Conservation (phyloP, 495 filamentous ascomycete species). For the Talaromyces trachyspermus region DNA sequence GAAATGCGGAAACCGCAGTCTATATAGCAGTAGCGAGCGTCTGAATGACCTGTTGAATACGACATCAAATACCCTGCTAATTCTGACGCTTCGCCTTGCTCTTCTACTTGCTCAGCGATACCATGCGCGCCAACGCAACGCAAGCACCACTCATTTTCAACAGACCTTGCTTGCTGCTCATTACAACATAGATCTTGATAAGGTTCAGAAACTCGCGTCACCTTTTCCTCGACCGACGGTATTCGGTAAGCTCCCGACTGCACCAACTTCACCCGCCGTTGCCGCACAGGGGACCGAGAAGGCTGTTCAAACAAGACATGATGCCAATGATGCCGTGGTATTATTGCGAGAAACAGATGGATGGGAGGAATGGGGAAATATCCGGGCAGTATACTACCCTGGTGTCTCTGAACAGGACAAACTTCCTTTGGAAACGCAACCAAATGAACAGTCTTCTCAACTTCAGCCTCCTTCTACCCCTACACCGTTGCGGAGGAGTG, state of each 20-base stretch:
- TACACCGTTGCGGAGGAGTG: conserved; percentile 42
- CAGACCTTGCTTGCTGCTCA: conserved; percentile 70
- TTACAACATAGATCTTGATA: conserved; percentile 91
- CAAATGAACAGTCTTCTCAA: conserved; percentile 14
- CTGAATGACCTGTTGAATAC: conserved; percentile 82
- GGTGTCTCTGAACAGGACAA: conserved; percentile 25
- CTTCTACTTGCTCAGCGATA: conserved; percentile 87
- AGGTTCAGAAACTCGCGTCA: conserved; percentile 70
- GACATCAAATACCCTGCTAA: conserved; percentile 69
- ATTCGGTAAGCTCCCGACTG: conserved; percentile 26
- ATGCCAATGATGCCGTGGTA: conserved; percentile 71
- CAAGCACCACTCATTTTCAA: conserved; percentile 53
- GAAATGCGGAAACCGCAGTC: conserved; percentile 93
- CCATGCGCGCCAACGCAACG: conserved; percentile 68
- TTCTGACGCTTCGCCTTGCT: conserved; percentile 64
- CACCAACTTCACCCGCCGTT: conserved; percentile 37
- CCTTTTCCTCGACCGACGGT: conserved; percentile 68
- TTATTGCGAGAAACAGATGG: conserved; percentile 49
- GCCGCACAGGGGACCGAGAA: conserved; percentile 71
- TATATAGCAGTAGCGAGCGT: conserved; percentile 87
- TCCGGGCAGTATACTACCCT: conserved; percentile 59
- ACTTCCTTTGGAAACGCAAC: conserved; percentile 15
- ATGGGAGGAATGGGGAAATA: conserved; percentile 64
- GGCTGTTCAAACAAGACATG: conserved; percentile 34
- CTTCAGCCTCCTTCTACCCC: conserved; percentile 38